Conservation (phyloP, 768 basidiomycete species). For the Podaxis pistillaris region DNA sequence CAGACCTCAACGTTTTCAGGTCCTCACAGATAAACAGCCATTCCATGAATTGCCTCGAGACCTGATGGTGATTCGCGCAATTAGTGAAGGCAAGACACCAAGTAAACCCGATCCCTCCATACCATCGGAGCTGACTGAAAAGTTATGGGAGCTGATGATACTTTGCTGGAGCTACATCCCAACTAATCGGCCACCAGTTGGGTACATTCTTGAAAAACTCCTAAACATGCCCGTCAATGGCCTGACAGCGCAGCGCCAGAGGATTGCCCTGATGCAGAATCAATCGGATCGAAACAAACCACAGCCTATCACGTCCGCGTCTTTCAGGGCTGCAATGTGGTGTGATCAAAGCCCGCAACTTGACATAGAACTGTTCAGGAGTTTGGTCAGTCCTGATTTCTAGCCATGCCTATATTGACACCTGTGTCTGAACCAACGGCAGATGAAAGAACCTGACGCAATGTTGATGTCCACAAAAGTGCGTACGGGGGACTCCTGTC, state of each 20-base stretch:
- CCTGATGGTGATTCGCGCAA: conserved; percentile 16
- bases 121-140: conserved; percentile 21
- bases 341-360: not conserved
- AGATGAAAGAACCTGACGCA: too few species aligned
- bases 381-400: not conserved
- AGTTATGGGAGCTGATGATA: conserved; percentile 21
- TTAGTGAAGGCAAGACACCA: conserved; percentile 17
- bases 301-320: not conserved
- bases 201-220: not conserved
- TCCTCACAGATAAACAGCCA: conserved; percentile 19
- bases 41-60: conserved; percentile 18
- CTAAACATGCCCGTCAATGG: not conserved
- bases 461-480: too few species aligned
- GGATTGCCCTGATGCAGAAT: not conserved
- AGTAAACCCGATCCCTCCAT: not conserved
- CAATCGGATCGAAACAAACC: not conserved
- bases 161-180: not conserved
- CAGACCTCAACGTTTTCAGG: conserved; percentile 6
- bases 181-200: not conserved
- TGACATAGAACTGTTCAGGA: not conserved
- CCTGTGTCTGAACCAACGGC: not conserved
- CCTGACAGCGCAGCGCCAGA: not conserved
- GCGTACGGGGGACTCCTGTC: too few species aligned
- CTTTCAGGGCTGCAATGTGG: not conserved
- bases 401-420: not conserved